Percentiles rank a stretch among this genome's conserved stretches.
Evolutionary conservation across 1,284 basidiomycete species (phyloP).

Genomic region (Boletus smithii): DNA sequence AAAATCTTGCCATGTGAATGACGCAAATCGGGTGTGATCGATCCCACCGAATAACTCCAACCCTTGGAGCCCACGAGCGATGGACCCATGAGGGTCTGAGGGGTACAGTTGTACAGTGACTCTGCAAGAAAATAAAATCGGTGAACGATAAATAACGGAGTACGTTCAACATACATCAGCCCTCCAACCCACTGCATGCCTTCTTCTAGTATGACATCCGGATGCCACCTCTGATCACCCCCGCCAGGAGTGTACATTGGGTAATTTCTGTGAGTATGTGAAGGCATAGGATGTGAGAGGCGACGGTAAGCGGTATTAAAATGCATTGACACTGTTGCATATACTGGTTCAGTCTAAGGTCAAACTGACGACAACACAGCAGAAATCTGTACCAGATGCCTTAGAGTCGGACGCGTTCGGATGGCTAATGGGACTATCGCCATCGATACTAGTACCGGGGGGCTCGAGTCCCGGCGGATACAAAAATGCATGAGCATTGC

Average conservation of each 20-base stretch:
- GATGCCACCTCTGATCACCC: conserved; percentile 62
- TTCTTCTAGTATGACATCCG: conserved; percentile 52
- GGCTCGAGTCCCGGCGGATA: conserved; percentile 63
- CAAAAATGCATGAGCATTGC: conserved; percentile 61
- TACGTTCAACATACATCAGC: conserved; percentile 49
- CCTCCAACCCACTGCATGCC: conserved; percentile 72
- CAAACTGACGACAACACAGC: neutral
- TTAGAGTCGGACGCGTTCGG: neutral
- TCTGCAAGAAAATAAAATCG: conserved; percentile 38
- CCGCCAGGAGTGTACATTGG: conserved; percentile 70
- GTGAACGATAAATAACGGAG: conserved; percentile 4
- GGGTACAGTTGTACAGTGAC: conserved; percentile 61
- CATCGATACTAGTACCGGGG: neutral
- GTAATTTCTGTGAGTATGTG: conserved; percentile 54
- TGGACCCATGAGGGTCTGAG: conserved; percentile 40
- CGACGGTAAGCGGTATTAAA: conserved; percentile 35
- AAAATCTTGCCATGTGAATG: conserved; percentile 67
- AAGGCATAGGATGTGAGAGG: conserved; percentile 56
- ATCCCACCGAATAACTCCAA: conserved; percentile 47
- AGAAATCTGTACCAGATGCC: conserved; percentile 6
- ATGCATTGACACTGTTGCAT: conserved; percentile 5
- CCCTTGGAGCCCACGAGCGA: conserved; percentile 42
- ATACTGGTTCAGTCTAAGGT: neutral
- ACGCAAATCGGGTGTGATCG: conserved; percentile 58
- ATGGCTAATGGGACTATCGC: neutral